These are phyloP conservation scores for Pichia sp. DNA, from an alignment of 1,139 yeast genomes.

Conservation along the genomic window DNA sequence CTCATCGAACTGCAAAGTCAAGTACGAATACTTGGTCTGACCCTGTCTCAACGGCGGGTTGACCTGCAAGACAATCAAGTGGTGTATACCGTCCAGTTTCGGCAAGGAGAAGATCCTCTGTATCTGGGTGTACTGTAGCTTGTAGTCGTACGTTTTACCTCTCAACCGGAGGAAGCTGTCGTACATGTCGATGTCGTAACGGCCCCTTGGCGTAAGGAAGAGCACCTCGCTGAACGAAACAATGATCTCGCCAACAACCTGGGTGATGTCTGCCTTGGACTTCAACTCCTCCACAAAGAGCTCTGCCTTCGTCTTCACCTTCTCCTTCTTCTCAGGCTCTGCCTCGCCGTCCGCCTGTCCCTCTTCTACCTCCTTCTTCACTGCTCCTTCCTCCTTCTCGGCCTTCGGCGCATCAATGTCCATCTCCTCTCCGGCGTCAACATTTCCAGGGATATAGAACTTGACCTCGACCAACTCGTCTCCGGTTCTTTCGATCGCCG, in stretches of 20 bases:
- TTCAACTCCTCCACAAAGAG: constrained; percentile 86
- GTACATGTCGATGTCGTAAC: constrained; percentile 95
- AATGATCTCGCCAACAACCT: constrained; percentile 94
- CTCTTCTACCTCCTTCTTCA: constrained; percentile 38
- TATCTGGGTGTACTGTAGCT: constrained; percentile 84
- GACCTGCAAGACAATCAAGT: constrained; percentile 78
- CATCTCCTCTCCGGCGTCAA: constrained; percentile 37
- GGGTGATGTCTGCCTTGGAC: constrained; percentile 95
- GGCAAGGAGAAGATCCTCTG: constrained; percentile 90
- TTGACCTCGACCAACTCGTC: constrained; percentile 95
- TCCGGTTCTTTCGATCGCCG: constrained; percentile 60
- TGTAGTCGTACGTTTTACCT: constrained; percentile 97
- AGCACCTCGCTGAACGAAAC: constrained; percentile 88
- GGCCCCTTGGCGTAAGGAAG: constrained; percentile 96
- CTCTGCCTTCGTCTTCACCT: constrained; percentile 64
- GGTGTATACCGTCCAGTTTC: constrained; percentile 90
- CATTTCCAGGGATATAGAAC: constrained; percentile 83
- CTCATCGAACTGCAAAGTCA: constrained; percentile 81
- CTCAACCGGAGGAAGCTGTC: constrained; percentile 82
- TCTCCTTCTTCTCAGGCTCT: constrained; percentile 36
- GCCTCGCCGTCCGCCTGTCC: constrained; percentile 28
- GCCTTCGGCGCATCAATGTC: constrained; percentile 25
- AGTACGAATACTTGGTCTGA: constrained; percentile 91
- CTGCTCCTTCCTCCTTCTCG: constrained; percentile 21
- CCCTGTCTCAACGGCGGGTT: constrained; percentile 96